Conservation (phyloP, 2,329 filamentous ascomycete species). For the Botryotinia convoluta region DNA sequence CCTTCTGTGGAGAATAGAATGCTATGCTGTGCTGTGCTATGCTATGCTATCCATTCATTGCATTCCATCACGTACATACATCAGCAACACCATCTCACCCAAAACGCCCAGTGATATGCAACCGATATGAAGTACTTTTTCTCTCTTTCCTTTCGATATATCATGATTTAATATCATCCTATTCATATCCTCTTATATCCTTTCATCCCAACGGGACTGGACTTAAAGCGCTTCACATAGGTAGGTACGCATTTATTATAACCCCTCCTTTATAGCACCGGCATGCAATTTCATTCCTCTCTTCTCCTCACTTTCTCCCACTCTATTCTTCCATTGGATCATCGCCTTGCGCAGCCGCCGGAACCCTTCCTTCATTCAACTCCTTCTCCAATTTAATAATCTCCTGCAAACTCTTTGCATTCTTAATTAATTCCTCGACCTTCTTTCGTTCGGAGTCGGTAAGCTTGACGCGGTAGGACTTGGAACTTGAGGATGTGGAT, state of each 20-base stretch:
- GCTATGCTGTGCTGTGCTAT: neutral
- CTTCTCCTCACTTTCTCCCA: neutral
- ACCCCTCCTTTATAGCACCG: neutral
- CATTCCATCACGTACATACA: neutral
- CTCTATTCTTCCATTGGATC: constrained; percentile 60
- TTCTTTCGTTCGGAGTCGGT: constrained; percentile 85
- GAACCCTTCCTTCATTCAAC: constrained; percentile 82
- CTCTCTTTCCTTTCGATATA: neutral
- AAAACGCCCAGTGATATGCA: constrained; percentile 20
- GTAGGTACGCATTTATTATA: constrained; percentile 13
- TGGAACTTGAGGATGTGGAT: constrained; percentile 49
- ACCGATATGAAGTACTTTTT: constrained; percentile 13
- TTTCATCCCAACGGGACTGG: neutral
- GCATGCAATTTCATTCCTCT: neutral
- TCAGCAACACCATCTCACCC: constrained; percentile 13
- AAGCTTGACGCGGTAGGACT: constrained; percentile 75
- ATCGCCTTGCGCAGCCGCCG: constrained; percentile 59
- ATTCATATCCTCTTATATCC: constrained; percentile 1
- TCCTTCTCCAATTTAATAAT: constrained; percentile 90
- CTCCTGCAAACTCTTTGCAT: constrained; percentile 85
- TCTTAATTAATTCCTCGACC: constrained; percentile 82
- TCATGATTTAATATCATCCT: neutral
- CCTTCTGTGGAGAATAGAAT: neutral
- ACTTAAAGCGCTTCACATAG: constrained; percentile 18
- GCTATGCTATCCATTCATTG: neutral